Percentiles rank a stretch among this genome's conserved stretches.
Conservation (phyloP, 1,284 basidiomycete species). For the Afroboletus lepidellus region DNA sequence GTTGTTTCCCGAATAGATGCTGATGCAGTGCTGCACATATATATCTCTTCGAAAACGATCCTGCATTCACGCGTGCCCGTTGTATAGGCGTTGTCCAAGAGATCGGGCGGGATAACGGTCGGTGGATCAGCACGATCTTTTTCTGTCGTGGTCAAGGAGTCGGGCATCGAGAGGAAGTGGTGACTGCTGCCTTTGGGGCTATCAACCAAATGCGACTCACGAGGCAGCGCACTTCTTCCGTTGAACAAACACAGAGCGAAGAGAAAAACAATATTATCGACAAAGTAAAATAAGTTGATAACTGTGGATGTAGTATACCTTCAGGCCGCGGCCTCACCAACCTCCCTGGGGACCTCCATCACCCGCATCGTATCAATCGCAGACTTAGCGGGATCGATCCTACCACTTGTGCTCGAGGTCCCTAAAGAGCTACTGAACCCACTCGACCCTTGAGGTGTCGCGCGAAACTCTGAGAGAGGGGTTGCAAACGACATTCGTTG, state of each 20-base stretch:
- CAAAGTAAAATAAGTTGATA: background rate
- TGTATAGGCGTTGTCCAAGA: constrained; percentile 90
- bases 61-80: constrained; percentile 84
- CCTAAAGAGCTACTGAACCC: constrained; percentile 1
- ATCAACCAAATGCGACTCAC: too few relatives aligned
- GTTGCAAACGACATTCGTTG: background rate
- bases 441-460: background rate
- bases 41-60: constrained; percentile 83
- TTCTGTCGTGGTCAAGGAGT: constrained; percentile 83
- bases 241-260: too few relatives aligned
- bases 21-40: constrained; percentile 37
- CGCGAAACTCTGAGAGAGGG: constrained; percentile 18
- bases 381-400: background rate
- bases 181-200: too few relatives aligned
- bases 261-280: background rate
- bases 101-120: constrained; percentile 75
- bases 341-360: background rate
- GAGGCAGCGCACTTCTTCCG: too few relatives aligned
- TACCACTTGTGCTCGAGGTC: background rate
- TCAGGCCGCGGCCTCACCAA: background rate
- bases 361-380: background rate
- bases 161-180: too few relatives aligned
- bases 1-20: background rate
- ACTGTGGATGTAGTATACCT: background rate
- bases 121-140: constrained; percentile 87